Base-by-base conservation (phyloP, 768 basidiomycete species). In the Mycena pura region DNA sequence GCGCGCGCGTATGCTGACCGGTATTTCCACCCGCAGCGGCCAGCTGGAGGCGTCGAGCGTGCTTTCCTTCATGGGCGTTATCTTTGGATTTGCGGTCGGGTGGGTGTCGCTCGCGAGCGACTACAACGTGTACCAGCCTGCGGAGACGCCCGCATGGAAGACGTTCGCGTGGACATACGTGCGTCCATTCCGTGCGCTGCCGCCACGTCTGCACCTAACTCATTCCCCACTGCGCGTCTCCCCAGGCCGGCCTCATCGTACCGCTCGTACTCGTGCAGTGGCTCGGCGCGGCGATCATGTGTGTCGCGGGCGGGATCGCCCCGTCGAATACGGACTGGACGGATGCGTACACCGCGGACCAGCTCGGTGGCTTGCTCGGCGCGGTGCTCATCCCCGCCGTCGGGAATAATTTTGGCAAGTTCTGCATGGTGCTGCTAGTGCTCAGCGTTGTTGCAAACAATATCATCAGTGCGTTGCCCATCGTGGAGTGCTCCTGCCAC, bases 401-500 rank as follows among this genome's bases (percentile, higher is more conserved):
- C 3, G 84, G 84, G 17, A 77, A 77, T 54, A 77, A 77, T 54
- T 86, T 86, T 68, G 80, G 85, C 10, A 84, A 84, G 62, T 82
- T 87, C 76, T 74, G 86, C 52, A 82, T 82, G 3, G 84, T 87
- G 48, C 69, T 90, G 32, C 75, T 83, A 31, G 80, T 81, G 4
- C 71, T 82, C 38, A 73, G 76, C 25, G 78, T 80, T 45, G 76
- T 80, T 11, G 81, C 80, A 63, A 84, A 83, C 73, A 83, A 78
- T 69, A 78, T 79, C 56, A 65, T 86, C 55, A 85, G 86, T 9
- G 82, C 84, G 9, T 87, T 84, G 9, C 80, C 86, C 39, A 88
- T 89, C 70, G n/a, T n/a, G n/a, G n/a, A n/a, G 83, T 81, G 44
- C 79, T 81, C 55, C 17, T 6, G 1, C 6, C 6, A 9, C 1